Conservation (phyloP, 441 rosid genomes). For the Cnidoscolus chayamansa region DNA sequence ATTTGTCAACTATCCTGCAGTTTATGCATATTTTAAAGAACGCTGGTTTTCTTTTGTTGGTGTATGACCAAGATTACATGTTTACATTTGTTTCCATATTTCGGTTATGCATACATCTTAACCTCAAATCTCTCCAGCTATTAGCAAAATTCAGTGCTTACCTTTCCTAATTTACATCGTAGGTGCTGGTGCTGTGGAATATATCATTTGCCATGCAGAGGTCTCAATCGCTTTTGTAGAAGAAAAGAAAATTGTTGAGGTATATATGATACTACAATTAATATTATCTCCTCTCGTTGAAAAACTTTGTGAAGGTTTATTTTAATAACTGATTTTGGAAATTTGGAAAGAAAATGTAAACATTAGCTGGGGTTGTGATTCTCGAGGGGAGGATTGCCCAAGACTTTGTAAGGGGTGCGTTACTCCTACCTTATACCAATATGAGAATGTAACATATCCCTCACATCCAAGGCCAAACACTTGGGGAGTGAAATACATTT, state of each 20-base stretch:
- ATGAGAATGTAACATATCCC: too few species aligned
- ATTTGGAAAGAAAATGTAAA: background rate
- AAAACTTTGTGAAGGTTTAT: slow-evolving; percentile 3
- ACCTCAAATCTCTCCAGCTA: background rate
- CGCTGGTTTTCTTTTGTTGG: background rate
- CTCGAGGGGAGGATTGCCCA: too few species aligned
- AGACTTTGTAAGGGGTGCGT: too few species aligned
- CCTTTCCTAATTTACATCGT: slow-evolving; percentile 13
- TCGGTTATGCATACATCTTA: background rate
- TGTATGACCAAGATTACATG: background rate
- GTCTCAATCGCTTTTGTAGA: slow-evolving; percentile 85
- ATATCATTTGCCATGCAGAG: slow-evolving; percentile 80
- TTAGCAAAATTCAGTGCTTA: slow-evolving; percentile 10
- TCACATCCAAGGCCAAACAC: too few species aligned
- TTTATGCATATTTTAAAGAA: background rate
- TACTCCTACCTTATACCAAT: too few species aligned
- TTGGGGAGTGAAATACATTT: too few species aligned
- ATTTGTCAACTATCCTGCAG: background rate
- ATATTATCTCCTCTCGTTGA: background rate
- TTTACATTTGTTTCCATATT: background rate
- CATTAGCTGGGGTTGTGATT: background rate
- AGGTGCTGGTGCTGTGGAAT: slow-evolving; percentile 94
- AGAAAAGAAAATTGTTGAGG: slow-evolving; percentile 88
- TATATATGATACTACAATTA: slow-evolving; percentile 21
- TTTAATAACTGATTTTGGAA: background rate